A percentile compares a stretch with the other conserved stretches of the same genome.
Evolutionary conservation across 2,329 filamentous ascomycete species (phyloP).

Genomic region (Calonectria pauciramosa): DNA sequence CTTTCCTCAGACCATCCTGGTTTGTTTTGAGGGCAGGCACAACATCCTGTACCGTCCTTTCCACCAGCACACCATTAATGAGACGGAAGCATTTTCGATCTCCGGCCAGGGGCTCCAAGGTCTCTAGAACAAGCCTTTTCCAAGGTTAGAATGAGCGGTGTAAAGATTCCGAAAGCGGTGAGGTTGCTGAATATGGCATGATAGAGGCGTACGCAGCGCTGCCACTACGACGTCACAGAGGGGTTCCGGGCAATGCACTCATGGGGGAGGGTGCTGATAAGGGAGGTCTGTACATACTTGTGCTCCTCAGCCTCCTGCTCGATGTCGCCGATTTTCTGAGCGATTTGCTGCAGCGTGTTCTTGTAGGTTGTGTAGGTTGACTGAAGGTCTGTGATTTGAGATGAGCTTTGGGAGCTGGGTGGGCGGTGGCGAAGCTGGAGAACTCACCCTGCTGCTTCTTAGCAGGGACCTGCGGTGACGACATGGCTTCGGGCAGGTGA

Average conservation of each 20-base stretch:
- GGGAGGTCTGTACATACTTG: constrained; percentile 75
- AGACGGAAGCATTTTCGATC: constrained; percentile 98
- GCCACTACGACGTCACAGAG: constrained; percentile 35
- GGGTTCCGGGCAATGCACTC: constrained; percentile 16
- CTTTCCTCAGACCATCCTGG: constrained; percentile 92
- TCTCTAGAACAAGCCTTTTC: constrained; percentile 90
- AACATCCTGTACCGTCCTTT: constrained; percentile 94
- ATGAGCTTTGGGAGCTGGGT: constrained; percentile 30
- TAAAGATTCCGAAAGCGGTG: constrained; percentile 51
- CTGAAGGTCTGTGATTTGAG: constrained; percentile 75
- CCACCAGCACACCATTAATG: constrained; percentile 96
- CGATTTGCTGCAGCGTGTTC: constrained; percentile 87
- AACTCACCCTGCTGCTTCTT: constrained; percentile 81
- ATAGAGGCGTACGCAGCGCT: constrained; percentile 20
- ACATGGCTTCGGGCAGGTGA: constrained; percentile 53
- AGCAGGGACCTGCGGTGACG: constrained; percentile 64
- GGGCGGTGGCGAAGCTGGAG: constrained; percentile 12
- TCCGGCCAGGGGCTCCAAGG: constrained; percentile 82
- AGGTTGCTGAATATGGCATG: constrained; percentile 45
- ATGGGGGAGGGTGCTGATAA: constrained; percentile 30
- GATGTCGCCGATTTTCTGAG: constrained; percentile 96
- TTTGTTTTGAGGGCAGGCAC: constrained; percentile 93
- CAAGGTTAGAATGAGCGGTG: constrained; percentile 41
- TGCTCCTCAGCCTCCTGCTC: constrained; percentile 98
- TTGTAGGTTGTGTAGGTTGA: constrained; percentile 84